A percentile compares a stretch with the other conserved stretches of the same genome.
Evolutionary conservation across 1,139 yeast genomes (phyloP).

Genomic region (Protomyces inouyei): DNA sequence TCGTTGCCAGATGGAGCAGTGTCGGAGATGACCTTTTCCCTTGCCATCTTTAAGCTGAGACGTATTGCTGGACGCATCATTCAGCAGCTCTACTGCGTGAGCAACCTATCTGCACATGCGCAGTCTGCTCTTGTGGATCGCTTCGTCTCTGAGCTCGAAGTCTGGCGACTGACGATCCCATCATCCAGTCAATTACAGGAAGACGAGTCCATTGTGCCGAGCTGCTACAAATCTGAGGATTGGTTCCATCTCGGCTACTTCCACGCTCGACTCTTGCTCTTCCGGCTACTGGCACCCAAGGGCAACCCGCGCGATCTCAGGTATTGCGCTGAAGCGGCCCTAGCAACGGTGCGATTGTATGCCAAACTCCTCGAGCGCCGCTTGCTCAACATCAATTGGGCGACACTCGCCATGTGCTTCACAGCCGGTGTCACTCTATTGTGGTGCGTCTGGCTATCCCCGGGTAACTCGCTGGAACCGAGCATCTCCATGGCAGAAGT

Average conservation of each 20-base stretch:
- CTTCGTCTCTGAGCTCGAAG: conserved; percentile 10
- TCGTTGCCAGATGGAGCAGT: conserved; percentile 15
- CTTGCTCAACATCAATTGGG: conserved; percentile 30
- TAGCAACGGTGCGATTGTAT: conserved; percentile 29
- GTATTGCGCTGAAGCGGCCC: conserved; percentile 28
- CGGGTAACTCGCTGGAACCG: conserved; percentile 22
- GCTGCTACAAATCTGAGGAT: conserved; percentile 28
- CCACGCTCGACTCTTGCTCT: conserved; percentile 28
- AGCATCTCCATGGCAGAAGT: conserved; percentile 20
- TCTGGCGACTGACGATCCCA: conserved; percentile 25
- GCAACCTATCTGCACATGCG: conserved; percentile 15
- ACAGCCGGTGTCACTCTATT: conserved; percentile 30
- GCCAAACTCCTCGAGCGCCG: conserved; percentile 25
- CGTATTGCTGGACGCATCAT: conserved; percentile 30
- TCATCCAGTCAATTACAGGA: conserved; percentile 23
- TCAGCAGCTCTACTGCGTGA: conserved; percentile 25
- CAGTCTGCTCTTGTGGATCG: conserved; percentile 22
- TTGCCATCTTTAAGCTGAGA: conserved; percentile 28
- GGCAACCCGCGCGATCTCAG: conserved; percentile 28
- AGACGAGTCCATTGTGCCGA: conserved; percentile 27
- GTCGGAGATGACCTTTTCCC: conserved; percentile 27
- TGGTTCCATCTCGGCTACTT: conserved; percentile 31
- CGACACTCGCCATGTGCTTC: conserved; percentile 29
- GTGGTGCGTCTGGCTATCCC: conserved; percentile 28
- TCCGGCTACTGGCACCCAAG: conserved; percentile 29